Percentiles rank a stretch among this genome's conserved stretches.
Evolutionary conservation across 108 stramenopile genomes (phyloP).

Genomic region (Nitzschia sp.): DNA sequence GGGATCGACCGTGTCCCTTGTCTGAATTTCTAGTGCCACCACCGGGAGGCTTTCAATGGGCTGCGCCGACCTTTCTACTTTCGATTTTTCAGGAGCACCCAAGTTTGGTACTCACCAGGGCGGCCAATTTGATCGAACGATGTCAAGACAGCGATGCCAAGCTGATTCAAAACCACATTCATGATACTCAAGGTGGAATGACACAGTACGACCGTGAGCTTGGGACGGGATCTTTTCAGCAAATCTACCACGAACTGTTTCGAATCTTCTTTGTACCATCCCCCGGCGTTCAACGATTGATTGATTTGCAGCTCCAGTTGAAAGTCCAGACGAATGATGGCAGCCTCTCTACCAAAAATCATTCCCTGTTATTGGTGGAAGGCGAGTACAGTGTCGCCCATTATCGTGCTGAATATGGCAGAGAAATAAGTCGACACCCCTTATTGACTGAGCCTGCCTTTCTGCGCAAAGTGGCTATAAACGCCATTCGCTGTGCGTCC

Average conservation of each 20-base stretch:
- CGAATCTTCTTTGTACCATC: conserved; percentile 28
- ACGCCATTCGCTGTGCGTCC: conserved; percentile 37
- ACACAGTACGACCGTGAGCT: conserved; percentile 16
- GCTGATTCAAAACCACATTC: conserved; percentile 10
- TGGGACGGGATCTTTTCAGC: conserved; percentile 1
- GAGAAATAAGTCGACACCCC: conserved; percentile 15
- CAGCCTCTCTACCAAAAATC: not conserved
- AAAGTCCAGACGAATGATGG: not conserved
- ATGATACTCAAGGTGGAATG: conserved; percentile 19
- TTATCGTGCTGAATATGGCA: conserved; percentile 31
- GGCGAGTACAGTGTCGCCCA: conserved; percentile 36
- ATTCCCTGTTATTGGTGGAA: not conserved
- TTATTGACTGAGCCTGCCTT: not conserved
- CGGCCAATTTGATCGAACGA: not conserved
- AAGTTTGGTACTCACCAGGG: not conserved
- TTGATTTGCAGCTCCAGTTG: not conserved
- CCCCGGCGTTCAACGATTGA: not conserved
- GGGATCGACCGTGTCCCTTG: conserved; percentile 40
- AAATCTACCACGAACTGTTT: conserved; percentile 30
- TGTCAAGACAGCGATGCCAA: too few species aligned
- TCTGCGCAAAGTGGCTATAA: not conserved
- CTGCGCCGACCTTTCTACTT: not conserved
- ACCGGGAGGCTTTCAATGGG: conserved; percentile 27
- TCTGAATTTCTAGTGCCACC: conserved; percentile 42
- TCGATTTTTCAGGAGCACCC: not conserved